These are phyloP conservation scores for Podospora australis DNA, from an alignment of 495 filamentous ascomycete genomes.

Conservation along the genomic window DNA sequence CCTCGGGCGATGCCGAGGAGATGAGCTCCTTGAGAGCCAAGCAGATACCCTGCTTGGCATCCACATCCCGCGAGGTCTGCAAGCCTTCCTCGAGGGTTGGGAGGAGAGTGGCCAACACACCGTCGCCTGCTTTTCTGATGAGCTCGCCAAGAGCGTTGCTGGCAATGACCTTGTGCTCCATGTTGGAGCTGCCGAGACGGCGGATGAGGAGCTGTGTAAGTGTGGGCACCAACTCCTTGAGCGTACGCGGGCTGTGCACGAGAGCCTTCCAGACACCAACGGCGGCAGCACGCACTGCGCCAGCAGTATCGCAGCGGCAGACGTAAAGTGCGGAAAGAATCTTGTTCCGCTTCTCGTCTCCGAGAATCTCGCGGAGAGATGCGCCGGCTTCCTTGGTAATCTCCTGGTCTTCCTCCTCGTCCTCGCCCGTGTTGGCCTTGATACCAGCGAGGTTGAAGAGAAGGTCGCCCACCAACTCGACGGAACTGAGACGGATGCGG, in stretches of 20 bases:
- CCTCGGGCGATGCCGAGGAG: slow-evolving; percentile 79
- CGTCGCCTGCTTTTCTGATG: slow-evolving; percentile 92
- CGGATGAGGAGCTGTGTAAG: slow-evolving; percentile 91
- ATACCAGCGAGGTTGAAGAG: slow-evolving; percentile 98
- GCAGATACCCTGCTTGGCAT: slow-evolving; percentile 95
- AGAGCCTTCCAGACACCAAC: slow-evolving; percentile 94
- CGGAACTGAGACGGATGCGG: slow-evolving; percentile 93
- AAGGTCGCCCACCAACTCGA: slow-evolving; percentile 93
- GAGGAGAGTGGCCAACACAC: slow-evolving; percentile 78
- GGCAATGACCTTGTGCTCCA: slow-evolving; percentile 98
- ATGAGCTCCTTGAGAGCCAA: slow-evolving; percentile 93
- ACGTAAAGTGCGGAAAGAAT: slow-evolving; percentile 93
- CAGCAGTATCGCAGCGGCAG: slow-evolving; percentile 94
- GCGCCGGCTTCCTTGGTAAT: slow-evolving; percentile 76
- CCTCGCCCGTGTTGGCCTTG: slow-evolving; percentile 72
- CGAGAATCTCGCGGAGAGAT: slow-evolving; percentile 86
- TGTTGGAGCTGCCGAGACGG: slow-evolving; percentile 87
- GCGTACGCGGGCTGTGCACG: slow-evolving; percentile 82
- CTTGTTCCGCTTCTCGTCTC: slow-evolving; percentile 91
- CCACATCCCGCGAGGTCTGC: slow-evolving; percentile 79
- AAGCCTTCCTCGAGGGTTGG: slow-evolving; percentile 92
- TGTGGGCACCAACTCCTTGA: slow-evolving; percentile 92
- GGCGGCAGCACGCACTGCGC: slow-evolving; percentile 82
- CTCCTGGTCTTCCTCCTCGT: slow-evolving; percentile 65
- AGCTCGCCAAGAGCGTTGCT: slow-evolving; percentile 94